Evolutionary conservation across 768 basidiomycete genomes (phyloP), one percentile per base, ranked within the genome.

Genomic region (Mycena leptocephala): DNA sequence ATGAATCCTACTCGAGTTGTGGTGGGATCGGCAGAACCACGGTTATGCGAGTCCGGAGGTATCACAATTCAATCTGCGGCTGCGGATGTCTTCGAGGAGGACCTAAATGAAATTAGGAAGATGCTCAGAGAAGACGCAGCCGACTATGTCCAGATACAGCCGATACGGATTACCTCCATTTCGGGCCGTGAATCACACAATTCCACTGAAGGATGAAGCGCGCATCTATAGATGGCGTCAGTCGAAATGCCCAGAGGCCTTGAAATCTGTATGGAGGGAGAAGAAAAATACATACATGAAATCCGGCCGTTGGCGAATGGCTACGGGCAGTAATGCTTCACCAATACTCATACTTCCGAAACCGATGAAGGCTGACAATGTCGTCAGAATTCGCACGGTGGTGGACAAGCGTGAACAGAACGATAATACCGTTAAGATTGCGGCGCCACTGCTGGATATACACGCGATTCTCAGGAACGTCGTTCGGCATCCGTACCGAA

Each of bases 1-100:
- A 61, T 82, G 37, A 80, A 77, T 43, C 78, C 73, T 24, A 48
- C 79, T 16, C 63, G 74, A 33, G 56, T 58, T 18, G 30, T 33
- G 5, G 20, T 58, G 8, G 56, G 30, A 20, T 32, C 30, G 2
- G 14, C 14, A 14, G 32, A 58, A 30, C 30, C 30, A 32, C n/a
- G 22, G 32, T 5, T 13, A 32, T 16, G 13, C 26, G 56, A 14
- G 30, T 7, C 14, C 28, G 30, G 30, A 30, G 33, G 16, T 58
- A 5, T 32, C 56, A 14, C 20, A 13, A 32, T 32, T 24, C 18
- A 58, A n/a, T 51, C 48, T 22, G 48, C 48, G 7, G 48, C 56
- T 9, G 56, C 56, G 16, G 30, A 58, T 16, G 16, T 58, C 26
- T 30, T 58, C 56, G 30, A 58, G 18, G 30, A 33, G 5, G 32